Evolutionary conservation across 306 rosid genomes (phyloP), one percentile per base, ranked within the genome.

Genomic region (Hylodesmum podocarpum): DNA sequence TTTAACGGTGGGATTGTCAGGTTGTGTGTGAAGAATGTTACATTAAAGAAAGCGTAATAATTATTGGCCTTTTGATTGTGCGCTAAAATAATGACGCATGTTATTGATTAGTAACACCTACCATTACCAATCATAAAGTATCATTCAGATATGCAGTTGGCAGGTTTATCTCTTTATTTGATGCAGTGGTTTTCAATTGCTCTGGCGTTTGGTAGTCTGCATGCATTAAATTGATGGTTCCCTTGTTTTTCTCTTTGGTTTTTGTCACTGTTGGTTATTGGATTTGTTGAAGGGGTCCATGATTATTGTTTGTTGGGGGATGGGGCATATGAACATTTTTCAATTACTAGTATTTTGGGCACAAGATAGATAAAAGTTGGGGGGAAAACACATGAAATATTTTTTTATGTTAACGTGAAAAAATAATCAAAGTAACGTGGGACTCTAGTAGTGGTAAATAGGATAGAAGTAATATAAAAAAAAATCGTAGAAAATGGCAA

Each of bases 171-270:
- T 41, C 33, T 74, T 62, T 61, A 33, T 24, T 61, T 37, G 41
- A 72, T 68, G 36, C n/a, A 78, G 86, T 77, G 59, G 72, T 65
- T 77, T 77, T 55, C 66, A 78, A 66, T 72, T 77, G 66, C 29
- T 31, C 82, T 77, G 66, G 61, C 75, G 28, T 40, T 70, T 63
- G 55, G 63, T 44, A 15, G 39, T 27, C 57, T 44, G 71, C 58
- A 18, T 77, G 70, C 79, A 71, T 43, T 77, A 77, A 82, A 72
- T 82, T 57, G 49, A 72, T 54, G 29, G 64, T 37, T 58, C 58
- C 40, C 6, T 67, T 47, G 66, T 28, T 51, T 74, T 67, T 5
- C 74, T 19, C 77, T 37, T 14, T 73, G 57, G 55, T 5, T 70
- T 74, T 36, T 39, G 61, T 18, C 51, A 31, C 53, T 21, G 62